Base-by-base conservation (phyloP, 495 filamentous ascomycete genomes). In the Antarctomyces pellizariae region DNA sequence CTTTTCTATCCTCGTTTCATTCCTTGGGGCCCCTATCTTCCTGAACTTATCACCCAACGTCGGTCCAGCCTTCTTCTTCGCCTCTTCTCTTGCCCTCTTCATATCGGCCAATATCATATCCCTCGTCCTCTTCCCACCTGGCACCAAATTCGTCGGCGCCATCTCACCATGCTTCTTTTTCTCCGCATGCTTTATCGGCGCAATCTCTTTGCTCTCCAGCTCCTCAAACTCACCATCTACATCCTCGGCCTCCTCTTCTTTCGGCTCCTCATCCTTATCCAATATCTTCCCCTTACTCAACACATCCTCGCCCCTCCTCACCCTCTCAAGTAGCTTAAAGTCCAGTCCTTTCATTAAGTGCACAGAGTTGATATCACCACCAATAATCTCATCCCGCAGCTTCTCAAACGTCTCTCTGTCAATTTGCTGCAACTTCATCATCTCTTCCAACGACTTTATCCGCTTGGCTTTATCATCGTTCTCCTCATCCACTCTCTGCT, bases 331-430 rank as follows among this genome's bases (percentile, higher is more conserved):
- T 11, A 97, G 48, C 46, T 68, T 68, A 40, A 71, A 73, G 49
- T 97, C 89, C 32, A 97, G 48, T 1, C 86, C 86, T 48, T 93
- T 95, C 16, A 92, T 68, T 39, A 92, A 50, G 58, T 89, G 76
- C 18, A 76, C 84, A 38, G 70, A 73, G 2, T 49, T 49, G 16
- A 79, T 42, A 43, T 90, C 78, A 3, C 82, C 84, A 2, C 82
- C 83, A 2, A 80, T 67, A 28, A 92, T 75, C 37, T 89, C 64
- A 24, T 59, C 56, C 14, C 68, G 54, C 22, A 86, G 44, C 35
- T 60, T 64, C 27, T 78, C 71, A 43, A 83, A 90, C 3, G 64
- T 72, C 22, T 53, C 56, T 36, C 62, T 55, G 30, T 80, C 72
- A 32, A 92, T 83, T 49, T 86, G 69, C 18, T 71, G 69, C 31